A percentile compares a stretch with the other conserved stretches of the same genome.
These are phyloP conservation scores for Boletus rubropictus DNA, from an alignment of 768 basidiomycete species.

Conservation along the genomic window DNA sequence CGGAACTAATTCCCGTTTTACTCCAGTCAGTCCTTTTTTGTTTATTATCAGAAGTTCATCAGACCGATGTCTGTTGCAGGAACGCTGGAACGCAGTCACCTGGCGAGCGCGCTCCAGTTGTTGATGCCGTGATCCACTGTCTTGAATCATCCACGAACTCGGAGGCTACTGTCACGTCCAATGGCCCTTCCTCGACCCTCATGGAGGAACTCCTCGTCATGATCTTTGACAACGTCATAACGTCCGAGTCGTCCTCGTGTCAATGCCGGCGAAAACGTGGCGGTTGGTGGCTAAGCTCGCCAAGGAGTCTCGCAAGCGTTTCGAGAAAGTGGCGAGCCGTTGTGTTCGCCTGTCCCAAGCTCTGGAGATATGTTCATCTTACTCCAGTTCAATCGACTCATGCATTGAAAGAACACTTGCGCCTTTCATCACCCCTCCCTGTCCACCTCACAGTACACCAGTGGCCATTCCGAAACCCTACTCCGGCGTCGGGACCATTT, in stretches of 20 bases:
- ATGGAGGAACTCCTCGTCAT: conserved; percentile 20
- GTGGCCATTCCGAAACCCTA: conserved; percentile 16
- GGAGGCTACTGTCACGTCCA: background rate
- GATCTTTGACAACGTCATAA: conserved; percentile 17
- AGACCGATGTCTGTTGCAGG: background rate
- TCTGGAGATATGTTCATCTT: conserved; percentile 19
- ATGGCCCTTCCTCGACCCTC: background rate
- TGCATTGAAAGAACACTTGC: conserved; percentile 14
- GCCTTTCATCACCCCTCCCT: conserved; percentile 8
- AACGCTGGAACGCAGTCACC: background rate
- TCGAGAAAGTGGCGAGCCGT: conserved; percentile 14
- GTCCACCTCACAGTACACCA: conserved; percentile 17
- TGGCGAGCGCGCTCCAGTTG: background rate
- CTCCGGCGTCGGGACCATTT: conserved; percentile 1
- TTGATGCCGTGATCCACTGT: background rate
- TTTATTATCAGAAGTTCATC: background rate
- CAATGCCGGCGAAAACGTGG: background rate
- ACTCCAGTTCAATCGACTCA: conserved; percentile 10
- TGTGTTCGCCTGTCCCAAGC: conserved; percentile 12
- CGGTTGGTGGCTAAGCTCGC: conserved; percentile 2
- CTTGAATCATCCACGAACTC: background rate
- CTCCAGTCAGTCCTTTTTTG: conserved; percentile 2
- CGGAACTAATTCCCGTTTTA: background rate
- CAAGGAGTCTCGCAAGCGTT: conserved; percentile 15
- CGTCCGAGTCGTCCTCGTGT: conserved; percentile 4